Percentiles rank a stretch among this genome's conserved stretches.
Conservation (phyloP, 305 asterid genomes). For the Plantago coronopus region DNA sequence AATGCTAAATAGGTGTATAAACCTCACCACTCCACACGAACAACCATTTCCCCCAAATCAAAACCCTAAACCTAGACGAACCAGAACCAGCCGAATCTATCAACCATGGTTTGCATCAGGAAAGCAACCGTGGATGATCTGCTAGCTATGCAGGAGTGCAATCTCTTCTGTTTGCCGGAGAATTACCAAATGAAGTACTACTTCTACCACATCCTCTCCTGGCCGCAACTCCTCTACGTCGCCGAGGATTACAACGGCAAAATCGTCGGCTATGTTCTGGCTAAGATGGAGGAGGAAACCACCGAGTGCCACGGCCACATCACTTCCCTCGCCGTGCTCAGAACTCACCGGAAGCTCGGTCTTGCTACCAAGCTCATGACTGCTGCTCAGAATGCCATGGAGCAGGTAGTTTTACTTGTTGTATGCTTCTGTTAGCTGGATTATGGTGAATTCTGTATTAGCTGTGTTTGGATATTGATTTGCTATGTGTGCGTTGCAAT, state of each 20-base stretch:
- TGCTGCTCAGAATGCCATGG: constrained; percentile 91
- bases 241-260: constrained; percentile 98
- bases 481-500: no score
- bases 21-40: no score
- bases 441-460: no score
- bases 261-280: constrained; percentile 89
- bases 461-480: no score
- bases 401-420: constrained; percentile 35
- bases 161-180: constrained; percentile 56
- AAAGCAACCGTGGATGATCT: constrained; percentile 38
- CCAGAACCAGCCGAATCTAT: not conserved
- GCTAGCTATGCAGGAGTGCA: constrained; percentile 40
- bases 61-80: constrained; percentile 4
- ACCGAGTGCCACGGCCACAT: constrained; percentile 97
- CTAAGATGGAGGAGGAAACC: constrained; percentile 94
- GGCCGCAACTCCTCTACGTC: constrained; percentile 97
- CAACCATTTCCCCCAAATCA: not conserved
- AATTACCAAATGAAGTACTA: constrained; percentile 97
- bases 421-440: no score
- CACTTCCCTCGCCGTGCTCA: constrained; percentile 55
- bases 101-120: constrained; percentile 38
- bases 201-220: constrained; percentile 89
- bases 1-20: no score
- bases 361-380: constrained; percentile 97
- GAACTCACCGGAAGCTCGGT: constrained; percentile 96